Evolutionary conservation across 2,329 filamentous ascomycete genomes (phyloP).

Genomic region (Nannizziopsis barbatae): DNA sequence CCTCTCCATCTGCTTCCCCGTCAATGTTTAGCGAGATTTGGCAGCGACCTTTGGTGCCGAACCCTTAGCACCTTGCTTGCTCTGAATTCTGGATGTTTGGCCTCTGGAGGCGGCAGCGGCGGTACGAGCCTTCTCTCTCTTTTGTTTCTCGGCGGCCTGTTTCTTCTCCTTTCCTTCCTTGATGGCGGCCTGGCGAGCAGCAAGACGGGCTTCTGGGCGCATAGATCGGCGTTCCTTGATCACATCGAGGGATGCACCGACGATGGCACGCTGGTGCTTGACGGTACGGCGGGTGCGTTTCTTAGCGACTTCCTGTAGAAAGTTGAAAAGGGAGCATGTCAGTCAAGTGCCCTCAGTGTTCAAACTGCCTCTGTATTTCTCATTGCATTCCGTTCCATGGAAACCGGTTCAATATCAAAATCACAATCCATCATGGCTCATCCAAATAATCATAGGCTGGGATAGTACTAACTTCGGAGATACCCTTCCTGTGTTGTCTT

Average conservation of each 20-base stretch:
- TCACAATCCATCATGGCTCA: background rate
- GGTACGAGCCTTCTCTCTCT: slow-evolving; percentile 97
- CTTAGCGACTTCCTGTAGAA: slow-evolving; percentile 91
- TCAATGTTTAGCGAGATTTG: slow-evolving; percentile 61
- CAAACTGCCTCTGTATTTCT: background rate
- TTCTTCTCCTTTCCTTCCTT: slow-evolving; percentile 99
- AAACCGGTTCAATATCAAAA: slow-evolving; percentile 9
- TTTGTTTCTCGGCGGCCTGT: slow-evolving; percentile 79
- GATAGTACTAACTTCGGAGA: slow-evolving; percentile 79
- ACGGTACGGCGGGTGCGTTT: slow-evolving; percentile 97
- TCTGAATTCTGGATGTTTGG: slow-evolving; percentile 66
- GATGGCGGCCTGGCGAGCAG: slow-evolving; percentile 80
- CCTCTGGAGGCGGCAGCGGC: slow-evolving; percentile 65
- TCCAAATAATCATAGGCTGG: background rate
- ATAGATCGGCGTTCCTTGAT: slow-evolving; percentile 97
- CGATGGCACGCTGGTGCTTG: slow-evolving; percentile 97
- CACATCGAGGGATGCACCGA: slow-evolving; percentile 97
- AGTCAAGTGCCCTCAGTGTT: background rate
- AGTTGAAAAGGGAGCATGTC: slow-evolving; percentile 15
- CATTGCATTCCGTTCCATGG: background rate
- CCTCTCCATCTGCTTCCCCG: background rate
- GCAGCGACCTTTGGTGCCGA: slow-evolving; percentile 72
- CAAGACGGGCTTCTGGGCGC: slow-evolving; percentile 90
- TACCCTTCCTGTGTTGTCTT: slow-evolving; percentile 99
- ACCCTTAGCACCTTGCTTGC: slow-evolving; percentile 97